Base-by-base conservation (phyloP, 441 rosid species). In the Populus tomentosa region DNA sequence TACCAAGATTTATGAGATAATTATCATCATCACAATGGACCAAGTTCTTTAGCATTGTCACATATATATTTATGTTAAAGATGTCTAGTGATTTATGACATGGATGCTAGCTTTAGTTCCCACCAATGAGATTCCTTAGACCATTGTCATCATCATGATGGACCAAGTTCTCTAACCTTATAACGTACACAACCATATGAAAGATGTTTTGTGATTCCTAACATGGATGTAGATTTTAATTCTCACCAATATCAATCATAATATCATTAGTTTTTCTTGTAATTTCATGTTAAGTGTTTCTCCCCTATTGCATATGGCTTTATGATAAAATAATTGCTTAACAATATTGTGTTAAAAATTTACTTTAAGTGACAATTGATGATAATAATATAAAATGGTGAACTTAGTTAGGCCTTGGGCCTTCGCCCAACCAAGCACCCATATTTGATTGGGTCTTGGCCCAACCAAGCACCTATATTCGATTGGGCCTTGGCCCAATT, bases 301-400 rank as follows among this genome's bases (percentile, higher is more conserved):
- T 6, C 21, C 9, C 1, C 0, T 1, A 0, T 18, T 1, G 3
- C 1, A 53, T 5, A 53, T 6, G n/a, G 0, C 3, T 53, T 16
- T 53, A 53, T 53, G 3, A 6, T 53, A 6, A 18, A 53, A 0
- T 53, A 18, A 18, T 53, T 53, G 3, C 6, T 53, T 53, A 53
- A 6, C 3, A 20, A 53, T 0, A 6, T 2, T 16, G 0, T 0
- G 59, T 16, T 14, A 33, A 33, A 33, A 30, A 30, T 30, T 30
- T 30, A 30, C 32, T 30, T 30, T 30, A 0, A 30, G 0, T 3
- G 3, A 30, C 32, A 30, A 30, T 30, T 3, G 32, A 30, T 30
- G 4, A 30, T 30, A 3, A 30, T 30, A 30, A 30, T 3, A 30
- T 30, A 30, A 30, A 30, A 30, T 30, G 4, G 32, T 30, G 32